These are phyloP conservation scores for Sclerotiophoma versabilis DNA, from an alignment of 2,329 filamentous ascomycete genomes.

Conservation along the genomic window DNA sequence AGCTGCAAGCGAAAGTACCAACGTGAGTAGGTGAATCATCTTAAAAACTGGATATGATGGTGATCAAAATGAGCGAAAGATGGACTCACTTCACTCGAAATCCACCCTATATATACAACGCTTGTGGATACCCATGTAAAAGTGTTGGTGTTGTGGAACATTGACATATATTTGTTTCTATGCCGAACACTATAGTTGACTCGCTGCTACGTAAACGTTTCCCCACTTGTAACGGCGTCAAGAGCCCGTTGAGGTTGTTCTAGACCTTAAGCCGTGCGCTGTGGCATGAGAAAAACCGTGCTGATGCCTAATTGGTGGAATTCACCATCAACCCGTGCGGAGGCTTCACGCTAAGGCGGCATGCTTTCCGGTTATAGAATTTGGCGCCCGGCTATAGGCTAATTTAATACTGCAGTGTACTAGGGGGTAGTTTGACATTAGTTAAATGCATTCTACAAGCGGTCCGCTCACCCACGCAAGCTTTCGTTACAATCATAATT, in stretches of 20 bases:
- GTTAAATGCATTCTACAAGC: too few relatives aligned
- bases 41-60: too few relatives aligned
- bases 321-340: background rate
- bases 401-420: too few relatives aligned
- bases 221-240: too few relatives aligned
- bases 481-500: too few relatives aligned
- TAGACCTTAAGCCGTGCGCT: background rate
- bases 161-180: slow-evolving; percentile 11
- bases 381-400: too few relatives aligned
- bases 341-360: too few relatives aligned
- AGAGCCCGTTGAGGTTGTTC: background rate
- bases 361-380: too few relatives aligned
- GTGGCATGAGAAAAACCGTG: background rate
- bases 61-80: too few relatives aligned
- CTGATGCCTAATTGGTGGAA: slow-evolving; percentile 16
- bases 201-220: background rate
- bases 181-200: slow-evolving; percentile 1
- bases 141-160: slow-evolving; percentile 1
- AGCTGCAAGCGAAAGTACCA: slow-evolving; percentile 32
- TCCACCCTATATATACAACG: slow-evolving; percentile 6
- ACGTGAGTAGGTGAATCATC: slow-evolving; percentile 26
- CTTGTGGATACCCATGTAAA: background rate
- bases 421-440: too few relatives aligned
- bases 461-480: too few relatives aligned
- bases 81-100: background rate